Evolutionary conservation across 1,284 basidiomycete species (phyloP), one percentile per base, ranked within the genome.

Genomic region (Apiotrichum gamsii): DNA sequence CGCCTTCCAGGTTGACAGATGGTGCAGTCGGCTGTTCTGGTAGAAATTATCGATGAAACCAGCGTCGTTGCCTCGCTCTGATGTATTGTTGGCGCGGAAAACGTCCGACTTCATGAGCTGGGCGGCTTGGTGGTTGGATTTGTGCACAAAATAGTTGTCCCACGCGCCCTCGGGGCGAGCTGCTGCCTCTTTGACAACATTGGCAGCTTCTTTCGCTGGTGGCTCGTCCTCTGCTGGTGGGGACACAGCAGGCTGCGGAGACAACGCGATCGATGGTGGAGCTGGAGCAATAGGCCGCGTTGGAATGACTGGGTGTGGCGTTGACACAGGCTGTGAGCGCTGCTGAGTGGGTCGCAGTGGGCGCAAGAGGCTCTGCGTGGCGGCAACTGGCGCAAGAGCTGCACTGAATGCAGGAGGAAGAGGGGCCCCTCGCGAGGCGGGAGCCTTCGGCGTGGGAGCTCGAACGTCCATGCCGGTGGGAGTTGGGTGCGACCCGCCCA

Each of bases 41-140:
- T 93, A 97, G 65, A 85, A 98, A 1, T 81, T 83, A 47, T 88
- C 83, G 47, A 97, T 84, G 65, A 95, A 98, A 54, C 83, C 85
- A 0, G 85, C 80, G 19, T 74, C 74, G 11, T 85, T 85, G 8
- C 83, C 81, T 20, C 58, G 49, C 45, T 67, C 64, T 3, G 91
- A 87, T 0, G 94, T 98, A 67, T 96, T 84, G 19, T 83, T 80
- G 19, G 81, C 80, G 18, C 89, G 80, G 91, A 94, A 98, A 34
- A 80, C 79, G 4, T 84, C 80, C 58, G 87, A 76, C 23, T 84
- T 78, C 82, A 94, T 85, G 8, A 82, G 81, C 16, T 83, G 80
- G 53, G 82, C 75, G 0, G 88, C 89, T 36, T 80, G 71, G 3
- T 77, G 78, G 62, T 93, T 91, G 2, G 64, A 60, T 15, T 60